A percentile compares a stretch with the other conserved stretches of the same genome.
These are phyloP conservation scores for Protea cynaroides DNA, from an alignment of 164 flowering plant genomes.

Conservation along the genomic window DNA sequence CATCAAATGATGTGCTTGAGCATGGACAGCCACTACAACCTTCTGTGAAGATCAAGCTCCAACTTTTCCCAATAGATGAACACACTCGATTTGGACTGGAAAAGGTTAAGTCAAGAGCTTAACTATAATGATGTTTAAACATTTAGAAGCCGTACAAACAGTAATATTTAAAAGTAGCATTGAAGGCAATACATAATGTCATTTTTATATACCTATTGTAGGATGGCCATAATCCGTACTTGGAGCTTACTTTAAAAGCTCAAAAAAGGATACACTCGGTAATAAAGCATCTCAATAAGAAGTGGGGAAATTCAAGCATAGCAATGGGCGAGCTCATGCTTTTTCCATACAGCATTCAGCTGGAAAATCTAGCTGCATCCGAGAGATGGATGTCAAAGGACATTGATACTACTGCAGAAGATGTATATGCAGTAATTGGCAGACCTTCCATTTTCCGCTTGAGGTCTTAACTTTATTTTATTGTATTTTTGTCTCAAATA, in stretches of 20 bases:
- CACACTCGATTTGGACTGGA: conserved; percentile 52
- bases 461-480: conserved; percentile 32
- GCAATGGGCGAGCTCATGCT: conserved; percentile 56
- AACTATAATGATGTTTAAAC: background rate
- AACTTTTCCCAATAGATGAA: conserved; percentile 68
- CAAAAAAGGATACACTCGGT: conserved; percentile 76
- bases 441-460: conserved; percentile 62
- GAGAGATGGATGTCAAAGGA: conserved; percentile 52
- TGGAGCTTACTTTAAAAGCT: conserved; percentile 61
- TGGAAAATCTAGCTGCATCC: conserved; percentile 18
- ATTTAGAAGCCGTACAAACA: background rate
- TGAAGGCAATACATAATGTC: background rate
- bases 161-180: background rate
- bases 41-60: conserved; percentile 49
- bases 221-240: conserved; percentile 72
- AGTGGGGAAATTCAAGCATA: conserved; percentile 60
- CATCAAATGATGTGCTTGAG: conserved; percentile 6
- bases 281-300: conserved; percentile 53
- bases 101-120: conserved; percentile 34
- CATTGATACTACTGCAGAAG: conserved; percentile 31
- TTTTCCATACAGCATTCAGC: conserved; percentile 32
- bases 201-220: conserved; percentile 14
- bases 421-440: conserved; percentile 53
- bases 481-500: background rate
- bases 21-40: conserved; percentile 16